phyloP scores from a whole-genome alignment of 2,329 filamentous ascomycete genomes.

The Trichoderma polysporum region DNA sequence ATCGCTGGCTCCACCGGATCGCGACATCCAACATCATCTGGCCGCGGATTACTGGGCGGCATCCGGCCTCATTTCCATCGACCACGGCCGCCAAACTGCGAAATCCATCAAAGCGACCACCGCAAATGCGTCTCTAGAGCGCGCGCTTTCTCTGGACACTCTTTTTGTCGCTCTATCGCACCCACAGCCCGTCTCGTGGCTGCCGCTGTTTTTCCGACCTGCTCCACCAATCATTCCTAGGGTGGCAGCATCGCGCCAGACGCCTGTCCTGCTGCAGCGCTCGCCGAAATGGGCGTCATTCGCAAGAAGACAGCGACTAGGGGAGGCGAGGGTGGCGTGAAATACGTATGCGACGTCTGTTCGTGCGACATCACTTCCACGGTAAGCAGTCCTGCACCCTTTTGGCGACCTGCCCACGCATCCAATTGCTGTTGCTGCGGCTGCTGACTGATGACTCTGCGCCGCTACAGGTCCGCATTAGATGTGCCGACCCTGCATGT shows the following conservation, averaged over 20 bases:
- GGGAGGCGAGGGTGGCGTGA: slow-evolving; percentile 83
- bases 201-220: slow-evolving; percentile 18
- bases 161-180: slow-evolving; percentile 5
- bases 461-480: slow-evolving; percentile 75
- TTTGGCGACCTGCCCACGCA: not conserved
- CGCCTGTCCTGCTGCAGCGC: slow-evolving; percentile 8
- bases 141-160: slow-evolving; percentile 25
- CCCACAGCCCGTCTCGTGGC: not conserved
- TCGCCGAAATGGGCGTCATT: slow-evolving; percentile 76
- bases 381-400: slow-evolving; percentile 53
- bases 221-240: slow-evolving; percentile 18
- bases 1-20: slow-evolving; percentile 21
- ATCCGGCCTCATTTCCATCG: slow-evolving; percentile 22
- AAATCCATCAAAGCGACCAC: slow-evolving; percentile 35
- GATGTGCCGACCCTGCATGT: slow-evolving; percentile 80
- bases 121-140: slow-evolving; percentile 21
- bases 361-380: slow-evolving; percentile 96
- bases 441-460: slow-evolving; percentile 20
- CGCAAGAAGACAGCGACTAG: slow-evolving; percentile 89
- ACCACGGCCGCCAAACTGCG: slow-evolving; percentile 19
- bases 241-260: slow-evolving; percentile 19
- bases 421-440: slow-evolving; percentile 7
- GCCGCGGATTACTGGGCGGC: slow-evolving; percentile 21
- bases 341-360: slow-evolving; percentile 97
- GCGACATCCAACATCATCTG: slow-evolving; percentile 22